Percentiles rank a stretch among this genome's conserved stretches.
phyloP scores from a whole-genome alignment of 768 basidiomycete genomes.

The Boletus tomentosulus region DNA sequence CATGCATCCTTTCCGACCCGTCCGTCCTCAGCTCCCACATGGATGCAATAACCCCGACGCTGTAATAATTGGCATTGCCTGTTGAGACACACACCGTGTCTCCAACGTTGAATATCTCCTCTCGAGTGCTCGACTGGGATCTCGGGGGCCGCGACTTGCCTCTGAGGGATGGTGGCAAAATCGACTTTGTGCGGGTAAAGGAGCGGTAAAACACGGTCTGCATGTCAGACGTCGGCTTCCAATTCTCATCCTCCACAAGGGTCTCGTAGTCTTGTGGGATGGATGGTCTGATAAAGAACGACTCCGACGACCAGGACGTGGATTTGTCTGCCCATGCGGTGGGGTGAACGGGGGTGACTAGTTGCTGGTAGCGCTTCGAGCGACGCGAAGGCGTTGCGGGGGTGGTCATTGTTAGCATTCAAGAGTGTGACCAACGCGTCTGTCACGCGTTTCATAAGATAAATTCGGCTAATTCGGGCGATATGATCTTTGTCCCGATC shows the following conservation, averaged over 20 bases:
- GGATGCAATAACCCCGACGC: conserved; percentile 64
- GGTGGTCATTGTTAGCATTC: background rate
- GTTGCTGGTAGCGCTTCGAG: conserved; percentile 34
- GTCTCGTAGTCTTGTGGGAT: conserved; percentile 25
- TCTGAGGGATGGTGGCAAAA: conserved; percentile 14
- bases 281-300: conserved; percentile 19
- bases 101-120: conserved; percentile 50
- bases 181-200: conserved; percentile 20
- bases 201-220: conserved; percentile 29
- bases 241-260: conserved; percentile 24
- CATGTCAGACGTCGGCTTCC: conserved; percentile 17
- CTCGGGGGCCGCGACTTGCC: conserved; percentile 10
- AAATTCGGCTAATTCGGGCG: conserved; percentile 3
- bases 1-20: conserved; percentile 24
- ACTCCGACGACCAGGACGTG: conserved; percentile 26
- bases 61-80: conserved; percentile 42
- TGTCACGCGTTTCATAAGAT: conserved; percentile 18
- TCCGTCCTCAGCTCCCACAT: conserved; percentile 55
- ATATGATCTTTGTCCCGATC: conserved; percentile 1
- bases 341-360: conserved; percentile 27
- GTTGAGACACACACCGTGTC: conserved; percentile 64
- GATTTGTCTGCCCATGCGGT: conserved; percentile 26
- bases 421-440: conserved; percentile 14
- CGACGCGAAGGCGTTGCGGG: conserved; percentile 33
- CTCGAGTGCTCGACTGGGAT: conserved; percentile 10